A percentile compares a stretch with the other conserved stretches of the same genome.
Conservation (phyloP, 202 grass and related monocot species). For the Dendrocalamus latiflorus region DNA sequence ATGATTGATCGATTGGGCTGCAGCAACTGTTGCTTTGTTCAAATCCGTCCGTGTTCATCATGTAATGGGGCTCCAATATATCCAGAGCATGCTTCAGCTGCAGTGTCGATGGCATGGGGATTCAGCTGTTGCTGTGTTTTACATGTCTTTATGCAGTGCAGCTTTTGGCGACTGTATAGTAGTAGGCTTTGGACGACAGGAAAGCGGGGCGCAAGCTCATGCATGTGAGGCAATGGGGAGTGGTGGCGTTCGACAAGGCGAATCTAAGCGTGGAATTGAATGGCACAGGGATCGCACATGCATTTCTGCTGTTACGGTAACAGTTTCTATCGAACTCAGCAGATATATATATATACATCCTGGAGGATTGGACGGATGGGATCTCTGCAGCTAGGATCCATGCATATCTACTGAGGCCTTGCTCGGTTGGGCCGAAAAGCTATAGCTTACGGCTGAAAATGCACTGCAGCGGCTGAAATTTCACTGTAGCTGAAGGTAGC, state of each 20-base stretch:
- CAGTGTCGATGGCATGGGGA: neutral
- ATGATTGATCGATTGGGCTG: slow-evolving; percentile 17
- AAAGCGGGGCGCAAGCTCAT: slow-evolving; percentile 12
- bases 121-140: slow-evolving; percentile 41
- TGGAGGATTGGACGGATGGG: no score
- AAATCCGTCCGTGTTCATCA: slow-evolving; percentile 3
- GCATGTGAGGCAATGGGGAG: neutral
- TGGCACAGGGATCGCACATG: no score
- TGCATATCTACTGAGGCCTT: no score
- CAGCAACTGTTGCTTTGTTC: slow-evolving; percentile 19
- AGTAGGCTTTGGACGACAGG: slow-evolving; percentile 19
- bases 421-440: no score
- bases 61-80: slow-evolving; percentile 3
- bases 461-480: no score
- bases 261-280: slow-evolving; percentile 36
- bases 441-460: no score
- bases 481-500: no score
- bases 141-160: slow-evolving; percentile 37
- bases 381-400: no score
- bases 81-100: neutral
- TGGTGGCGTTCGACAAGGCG: slow-evolving; percentile 14
- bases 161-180: slow-evolving; percentile 34
- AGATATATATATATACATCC: no score
- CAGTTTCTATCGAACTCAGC: no score
- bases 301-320: no score